Base-by-base conservation (phyloP, 2,329 filamentous ascomycete genomes). In the Orbilia quercus region DNA sequence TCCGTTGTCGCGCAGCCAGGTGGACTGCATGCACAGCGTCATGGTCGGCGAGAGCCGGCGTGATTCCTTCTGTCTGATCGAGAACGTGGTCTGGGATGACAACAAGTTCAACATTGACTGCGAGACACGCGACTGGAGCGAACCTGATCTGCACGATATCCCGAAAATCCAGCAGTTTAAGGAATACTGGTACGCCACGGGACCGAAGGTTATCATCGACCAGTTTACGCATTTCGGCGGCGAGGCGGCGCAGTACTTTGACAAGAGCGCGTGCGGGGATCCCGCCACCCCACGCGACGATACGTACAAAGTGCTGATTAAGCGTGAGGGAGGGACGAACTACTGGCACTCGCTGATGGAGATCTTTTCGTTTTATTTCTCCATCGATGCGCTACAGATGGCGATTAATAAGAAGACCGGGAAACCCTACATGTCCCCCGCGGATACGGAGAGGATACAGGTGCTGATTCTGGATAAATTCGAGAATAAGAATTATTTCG, bases 261-360 rank as follows among this genome's bases (percentile, higher is more conserved):
- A 70, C 14, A 48, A 50, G 25, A 44, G 62, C 40, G 23, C 40
- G n/a, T 73, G 69, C 54, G 40, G 25, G 9, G 31, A 55, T n/a
- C 38, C 60, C 1, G 14, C 53, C 11, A 62, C 69, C 11, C 45
- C 53, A 6, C 54, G 55, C 1, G 69, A 73, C 48, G 60, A 66
- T 14, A 47, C 45, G 4, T 73, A 75, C 48, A 76, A 77, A 6
- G 75, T 81, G n/a, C 75, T 80, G 6, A 60, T 81, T 34, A 80
- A 80, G 69, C 77, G 80, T n/a, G 80, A 81, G 74, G 79, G 79
- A 7, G 71, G 76, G 5, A 58, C 22, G 1, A 81, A 81, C 63
- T 75, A 76, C 28, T 81, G 80, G 80, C 80, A 82, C 63, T 76
- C 74, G 6, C 74, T 81, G 22, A 79, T 80, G 76, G 80, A 82